phyloP scores from a whole-genome alignment of 768 basidiomycete species.

The Panaeolus cyanescens region DNA sequence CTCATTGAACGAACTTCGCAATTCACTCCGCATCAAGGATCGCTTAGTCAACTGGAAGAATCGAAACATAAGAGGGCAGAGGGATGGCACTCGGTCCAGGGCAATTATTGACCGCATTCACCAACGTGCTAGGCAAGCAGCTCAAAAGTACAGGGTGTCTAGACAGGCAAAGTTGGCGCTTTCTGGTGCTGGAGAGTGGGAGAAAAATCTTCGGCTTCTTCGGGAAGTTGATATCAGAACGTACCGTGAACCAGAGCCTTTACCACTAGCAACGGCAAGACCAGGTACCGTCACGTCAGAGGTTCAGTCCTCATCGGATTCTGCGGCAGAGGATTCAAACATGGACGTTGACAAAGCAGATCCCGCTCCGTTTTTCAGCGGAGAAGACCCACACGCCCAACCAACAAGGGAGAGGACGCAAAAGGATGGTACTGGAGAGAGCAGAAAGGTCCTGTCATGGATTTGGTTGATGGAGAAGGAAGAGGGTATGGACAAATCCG shows the following conservation, averaged over 20 bases:
- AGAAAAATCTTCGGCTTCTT: conserved; percentile 5
- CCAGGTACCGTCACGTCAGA: not conserved
- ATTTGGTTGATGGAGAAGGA: conserved; percentile 6
- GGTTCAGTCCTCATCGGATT: no score
- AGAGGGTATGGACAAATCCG: not conserved
- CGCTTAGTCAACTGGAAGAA: not conserved
- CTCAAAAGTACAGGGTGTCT: conserved; percentile 5
- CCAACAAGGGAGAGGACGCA: not conserved
- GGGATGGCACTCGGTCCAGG: conserved; percentile 5
- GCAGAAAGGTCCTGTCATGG: conserved; percentile 8
- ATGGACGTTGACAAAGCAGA: not conserved
- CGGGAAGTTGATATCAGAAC: conserved; percentile 7
- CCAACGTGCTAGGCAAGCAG: not conserved
- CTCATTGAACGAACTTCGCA: not conserved
- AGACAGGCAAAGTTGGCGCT: conserved; percentile 3
- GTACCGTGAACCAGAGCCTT: conserved; percentile 9
- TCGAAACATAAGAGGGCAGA: not conserved
- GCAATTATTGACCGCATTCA: conserved; percentile 6
- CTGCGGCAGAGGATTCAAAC: conserved; percentile 2
- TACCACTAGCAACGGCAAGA: not conserved
- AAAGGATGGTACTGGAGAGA: conserved; percentile 16
- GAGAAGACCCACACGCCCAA: no score
- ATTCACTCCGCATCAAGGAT: not conserved
- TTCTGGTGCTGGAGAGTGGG: conserved; percentile 9
- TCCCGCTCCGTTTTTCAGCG: not conserved